These are phyloP conservation scores for Prototheca stagnorum DNA, from an alignment of 163 green algal species.

Conservation along the genomic window DNA sequence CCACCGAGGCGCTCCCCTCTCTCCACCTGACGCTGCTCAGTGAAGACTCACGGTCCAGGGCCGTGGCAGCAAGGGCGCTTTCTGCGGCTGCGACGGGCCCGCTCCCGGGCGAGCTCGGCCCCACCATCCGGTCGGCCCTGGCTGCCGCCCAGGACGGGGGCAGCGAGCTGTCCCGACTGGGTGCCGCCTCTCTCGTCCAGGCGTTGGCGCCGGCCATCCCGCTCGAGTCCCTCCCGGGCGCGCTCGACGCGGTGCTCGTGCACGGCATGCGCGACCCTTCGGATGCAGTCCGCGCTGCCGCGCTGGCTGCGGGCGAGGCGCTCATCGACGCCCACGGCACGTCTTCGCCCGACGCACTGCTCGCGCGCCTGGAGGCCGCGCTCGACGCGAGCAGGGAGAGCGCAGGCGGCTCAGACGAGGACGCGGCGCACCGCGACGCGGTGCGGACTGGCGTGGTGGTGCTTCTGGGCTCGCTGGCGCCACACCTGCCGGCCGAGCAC, in stretches of 20 bases:
- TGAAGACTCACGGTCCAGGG: too few species aligned
- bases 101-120: too few species aligned
- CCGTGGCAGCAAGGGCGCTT: too few species aligned
- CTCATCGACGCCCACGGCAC: constrained; percentile 57
- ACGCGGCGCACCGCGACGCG: constrained; percentile 46
- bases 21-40: too few species aligned
- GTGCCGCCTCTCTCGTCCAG: constrained; percentile 34
- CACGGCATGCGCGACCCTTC: constrained; percentile 23
- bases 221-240: constrained; percentile 20
- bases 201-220: constrained; percentile 27
- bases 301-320: constrained; percentile 40
- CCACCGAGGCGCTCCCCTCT: too few species aligned
- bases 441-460: constrained; percentile 80
- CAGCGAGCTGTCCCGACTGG: constrained; percentile 1
- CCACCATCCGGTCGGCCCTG: too few species aligned
- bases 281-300: constrained; percentile 32
- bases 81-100: too few species aligned
- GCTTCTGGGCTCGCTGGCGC: constrained; percentile 78
- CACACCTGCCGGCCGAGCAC: constrained; percentile 62
- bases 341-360: constrained; percentile 28
- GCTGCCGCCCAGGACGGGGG: too few species aligned
- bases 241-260: constrained; percentile 59
- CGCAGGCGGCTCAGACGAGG: neutral
- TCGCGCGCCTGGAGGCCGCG: constrained; percentile 67
- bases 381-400: neutral